Evolutionary conservation across 192 early-diverging fungal species (phyloP).

Genomic region (Podochytrium sp.): DNA sequence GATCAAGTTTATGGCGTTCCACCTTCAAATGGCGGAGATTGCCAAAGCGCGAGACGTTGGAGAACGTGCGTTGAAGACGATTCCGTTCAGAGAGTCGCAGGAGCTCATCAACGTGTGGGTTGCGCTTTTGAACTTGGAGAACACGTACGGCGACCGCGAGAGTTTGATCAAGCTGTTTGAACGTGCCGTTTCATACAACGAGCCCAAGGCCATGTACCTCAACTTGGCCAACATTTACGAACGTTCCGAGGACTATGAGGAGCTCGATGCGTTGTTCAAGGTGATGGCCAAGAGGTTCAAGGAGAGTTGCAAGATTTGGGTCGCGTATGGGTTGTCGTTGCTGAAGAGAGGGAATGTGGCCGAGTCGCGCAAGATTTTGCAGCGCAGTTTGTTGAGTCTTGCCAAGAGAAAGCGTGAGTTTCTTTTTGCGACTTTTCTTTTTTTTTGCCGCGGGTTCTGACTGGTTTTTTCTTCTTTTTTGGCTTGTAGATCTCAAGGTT

Average conservation of each 20-base stretch:
- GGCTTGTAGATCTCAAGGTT: slow-evolving; percentile 75
- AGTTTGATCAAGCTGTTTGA: slow-evolving; percentile 82
- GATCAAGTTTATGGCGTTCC: slow-evolving; percentile 99
- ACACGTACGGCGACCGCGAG: slow-evolving; percentile 87
- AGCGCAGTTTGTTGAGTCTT: slow-evolving; percentile 77
- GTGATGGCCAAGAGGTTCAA: slow-evolving; percentile 85
- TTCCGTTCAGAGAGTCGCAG: slow-evolving; percentile 88
- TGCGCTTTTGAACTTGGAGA: slow-evolving; percentile 93
- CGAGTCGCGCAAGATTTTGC: slow-evolving; percentile 80
- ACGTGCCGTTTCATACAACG: slow-evolving; percentile 81
- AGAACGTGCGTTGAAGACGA: slow-evolving; percentile 92
- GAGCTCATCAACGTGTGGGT: slow-evolving; percentile 99
- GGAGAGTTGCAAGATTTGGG: slow-evolving; percentile 91
- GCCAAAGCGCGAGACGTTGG: slow-evolving; percentile 90
- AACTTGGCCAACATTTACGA: slow-evolving; percentile 91
- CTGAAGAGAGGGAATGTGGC: slow-evolving; percentile 73
- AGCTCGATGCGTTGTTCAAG: slow-evolving; percentile 66
- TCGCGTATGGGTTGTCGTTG: slow-evolving; percentile 79
- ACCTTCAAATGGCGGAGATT: slow-evolving; percentile 91
- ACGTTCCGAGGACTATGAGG: slow-evolving; percentile 75
- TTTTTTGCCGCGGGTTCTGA: background rate
- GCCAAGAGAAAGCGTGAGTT: slow-evolving; percentile 91
- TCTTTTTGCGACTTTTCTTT: background rate
- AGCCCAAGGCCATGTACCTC: slow-evolving; percentile 88
- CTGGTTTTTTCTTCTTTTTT: slow-evolving; percentile 12